Conservation (phyloP, 1,284 basidiomycete species). For the Somion occarium region DNA sequence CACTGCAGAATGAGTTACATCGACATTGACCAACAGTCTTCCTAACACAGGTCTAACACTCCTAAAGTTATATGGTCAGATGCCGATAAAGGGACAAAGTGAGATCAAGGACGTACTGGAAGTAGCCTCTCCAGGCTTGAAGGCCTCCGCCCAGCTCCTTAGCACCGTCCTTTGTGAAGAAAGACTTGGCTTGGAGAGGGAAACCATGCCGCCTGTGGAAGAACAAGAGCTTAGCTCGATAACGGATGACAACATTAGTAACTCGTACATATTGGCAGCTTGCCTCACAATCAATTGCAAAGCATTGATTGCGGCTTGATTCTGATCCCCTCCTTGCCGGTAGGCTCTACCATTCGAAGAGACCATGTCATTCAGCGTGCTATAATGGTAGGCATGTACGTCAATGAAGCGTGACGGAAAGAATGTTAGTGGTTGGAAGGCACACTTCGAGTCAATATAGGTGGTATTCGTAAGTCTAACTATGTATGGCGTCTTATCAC, state of each 20-base stretch:
- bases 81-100: neutral
- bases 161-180: neutral
- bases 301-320: too few species aligned
- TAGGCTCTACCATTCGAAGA: too few species aligned
- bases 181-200: neutral
- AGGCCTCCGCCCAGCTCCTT: neutral
- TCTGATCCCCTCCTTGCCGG: too few species aligned
- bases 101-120: neutral
- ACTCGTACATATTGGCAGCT: neutral
- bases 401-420: too few species aligned
- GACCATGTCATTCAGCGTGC: too few species aligned
- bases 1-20: too few species aligned
- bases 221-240: neutral
- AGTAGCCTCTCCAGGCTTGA: neutral
- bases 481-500: too few species aligned
- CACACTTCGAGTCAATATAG: too few species aligned
- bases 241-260: neutral
- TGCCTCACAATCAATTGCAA: neutral
- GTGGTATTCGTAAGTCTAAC: too few species aligned
- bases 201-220: neutral
- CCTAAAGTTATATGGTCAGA: neutral
- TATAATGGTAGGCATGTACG: too few species aligned
- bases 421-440: too few species aligned
- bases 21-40: too few species aligned
- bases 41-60: neutral